Conservation (phyloP, 108 stramenopile genomes). For the Bacterosira constricta region DNA sequence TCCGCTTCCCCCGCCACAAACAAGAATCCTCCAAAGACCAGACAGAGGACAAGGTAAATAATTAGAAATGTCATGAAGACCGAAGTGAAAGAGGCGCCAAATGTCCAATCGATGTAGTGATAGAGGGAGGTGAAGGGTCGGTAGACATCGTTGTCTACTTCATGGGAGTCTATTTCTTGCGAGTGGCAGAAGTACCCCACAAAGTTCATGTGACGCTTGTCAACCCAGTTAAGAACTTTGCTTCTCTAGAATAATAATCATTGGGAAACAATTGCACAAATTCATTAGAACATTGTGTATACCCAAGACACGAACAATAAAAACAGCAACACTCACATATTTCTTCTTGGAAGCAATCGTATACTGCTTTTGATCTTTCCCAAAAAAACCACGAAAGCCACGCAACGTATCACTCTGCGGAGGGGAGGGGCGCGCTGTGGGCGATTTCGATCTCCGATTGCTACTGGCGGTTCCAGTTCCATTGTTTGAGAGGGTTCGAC, state of each 20-base stretch:
- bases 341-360: conserved; percentile 3
- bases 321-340: conserved; percentile 8
- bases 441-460: too few relatives aligned
- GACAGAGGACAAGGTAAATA: conserved; percentile 16
- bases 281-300: too few relatives aligned
- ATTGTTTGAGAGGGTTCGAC: too few relatives aligned
- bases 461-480: too few relatives aligned
- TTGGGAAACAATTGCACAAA: too few relatives aligned
- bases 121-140: conserved; percentile 25
- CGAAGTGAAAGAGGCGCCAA: conserved; percentile 13
- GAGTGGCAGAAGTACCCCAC: neutral
- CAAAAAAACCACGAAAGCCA: neutral
- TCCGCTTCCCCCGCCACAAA: conserved; percentile 9
- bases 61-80: conserved; percentile 38
- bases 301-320: too few relatives aligned
- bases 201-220: conserved; percentile 2
- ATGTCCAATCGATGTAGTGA: conserved; percentile 49
- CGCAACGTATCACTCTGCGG: conserved; percentile 3
- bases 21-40: conserved; percentile 31
- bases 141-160: conserved; percentile 29
- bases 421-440: neutral
- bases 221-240: conserved; percentile 1
- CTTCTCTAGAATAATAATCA: neutral
- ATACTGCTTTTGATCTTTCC: neutral
- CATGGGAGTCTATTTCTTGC: neutral